phyloP scores from a whole-genome alignment of 495 filamentous ascomycete genomes.

The Penicillium atrosanguineum region DNA sequence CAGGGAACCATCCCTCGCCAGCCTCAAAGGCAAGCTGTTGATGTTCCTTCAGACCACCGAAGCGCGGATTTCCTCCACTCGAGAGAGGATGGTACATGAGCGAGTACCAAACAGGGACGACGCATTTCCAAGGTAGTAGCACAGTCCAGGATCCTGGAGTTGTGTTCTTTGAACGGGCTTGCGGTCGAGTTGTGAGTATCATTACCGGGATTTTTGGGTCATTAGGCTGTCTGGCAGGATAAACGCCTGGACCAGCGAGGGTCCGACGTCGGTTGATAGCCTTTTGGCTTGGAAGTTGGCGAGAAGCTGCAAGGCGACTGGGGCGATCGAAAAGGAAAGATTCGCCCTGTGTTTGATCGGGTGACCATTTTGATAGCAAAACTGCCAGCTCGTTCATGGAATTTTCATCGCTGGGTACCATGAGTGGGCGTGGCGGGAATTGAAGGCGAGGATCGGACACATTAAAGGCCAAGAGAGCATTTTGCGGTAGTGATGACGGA shows the following conservation, averaged over 20 bases:
- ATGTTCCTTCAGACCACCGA: slow-evolving; percentile 78
- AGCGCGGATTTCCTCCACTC: slow-evolving; percentile 71
- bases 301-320: slow-evolving; percentile 57
- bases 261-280: slow-evolving; percentile 82
- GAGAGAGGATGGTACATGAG: slow-evolving; percentile 84
- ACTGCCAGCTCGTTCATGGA: slow-evolving; percentile 52
- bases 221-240: slow-evolving; percentile 54
- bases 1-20: slow-evolving; percentile 81
- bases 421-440: slow-evolving; percentile 55
- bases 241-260: slow-evolving; percentile 59
- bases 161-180: slow-evolving; percentile 33
- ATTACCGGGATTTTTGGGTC: slow-evolving; percentile 85
- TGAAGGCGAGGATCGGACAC: slow-evolving; percentile 76
- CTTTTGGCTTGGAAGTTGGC: slow-evolving; percentile 74
- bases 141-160: slow-evolving; percentile 77
- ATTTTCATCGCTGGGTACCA: slow-evolving; percentile 29
- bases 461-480: slow-evolving; percentile 69
- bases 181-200: slow-evolving; percentile 57
- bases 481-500: slow-evolving; percentile 68
- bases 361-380: slow-evolving; percentile 66
- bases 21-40: slow-evolving; percentile 81
- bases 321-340: slow-evolving; percentile 67
- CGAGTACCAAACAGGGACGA: slow-evolving; percentile 80
- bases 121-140: slow-evolving; percentile 88
- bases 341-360: slow-evolving; percentile 55